Evolutionary conservation across 2,329 filamentous ascomycete species (phyloP), one percentile per base, ranked within the genome.

Genomic region (Pestalotiopsis sp.): DNA sequence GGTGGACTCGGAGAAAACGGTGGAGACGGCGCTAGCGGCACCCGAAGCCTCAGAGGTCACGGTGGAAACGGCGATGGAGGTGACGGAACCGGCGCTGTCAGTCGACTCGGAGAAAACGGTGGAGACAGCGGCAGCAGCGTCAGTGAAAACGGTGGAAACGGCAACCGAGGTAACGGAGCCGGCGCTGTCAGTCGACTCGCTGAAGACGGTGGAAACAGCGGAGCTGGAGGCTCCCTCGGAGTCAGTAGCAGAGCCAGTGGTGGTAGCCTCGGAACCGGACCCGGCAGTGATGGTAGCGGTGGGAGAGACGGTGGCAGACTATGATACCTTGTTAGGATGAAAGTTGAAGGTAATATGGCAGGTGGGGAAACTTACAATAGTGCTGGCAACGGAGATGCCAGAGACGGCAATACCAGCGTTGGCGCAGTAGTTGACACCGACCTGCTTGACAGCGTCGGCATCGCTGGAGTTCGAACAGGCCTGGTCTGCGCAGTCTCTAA

Each of bases 401-500:
- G 65, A 63, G 17, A 52, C 12, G 38, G 41, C n/a, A 61, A 59
- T 13, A 25, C 23, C 25, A 25, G 61, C 14, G 57, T 41, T 56
- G 6, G 72, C 75, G 58, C 77, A 79, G 71, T 74, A 76, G 64
- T 77, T 68, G 45, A 73, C 67, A 7, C 75, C 76, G 62, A 75
- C 78, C 68, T 75, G 70, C 64, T 77, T 70, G 52, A 74, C 72
- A 23, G 72, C 68, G 6, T 70, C 45, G 41, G 75, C 74, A 2
- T 69, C 64, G 3, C 67, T 64, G 25, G 66, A 45, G 63, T 70
- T 68, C 1, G 69, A 61, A 57, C 76, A 78, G 56, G 71, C 70
- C 65, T 73, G 71, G 62, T 71, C 73, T 67, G 76, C 73, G 67
- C 77, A 79, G 70, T 79, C 77, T 68, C 75, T 72, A 70, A 84